These are phyloP conservation scores for Lactarius akahatsu DNA, from an alignment of 768 basidiomycete genomes.

Conservation along the genomic window DNA sequence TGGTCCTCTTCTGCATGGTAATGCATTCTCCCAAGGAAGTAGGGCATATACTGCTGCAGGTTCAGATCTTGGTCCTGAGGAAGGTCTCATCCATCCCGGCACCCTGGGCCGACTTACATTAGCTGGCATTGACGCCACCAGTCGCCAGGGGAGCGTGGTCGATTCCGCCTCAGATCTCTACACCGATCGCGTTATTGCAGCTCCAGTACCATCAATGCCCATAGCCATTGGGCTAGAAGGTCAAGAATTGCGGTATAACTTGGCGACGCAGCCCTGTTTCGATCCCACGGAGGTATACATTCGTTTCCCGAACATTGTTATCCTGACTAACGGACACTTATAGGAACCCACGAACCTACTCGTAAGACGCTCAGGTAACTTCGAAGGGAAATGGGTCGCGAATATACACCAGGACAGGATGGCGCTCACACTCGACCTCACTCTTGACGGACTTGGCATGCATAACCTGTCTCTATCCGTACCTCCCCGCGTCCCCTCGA, in stretches of 20 bases:
- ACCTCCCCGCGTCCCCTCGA: background rate
- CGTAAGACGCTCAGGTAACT: background rate
- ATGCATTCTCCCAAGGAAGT: background rate
- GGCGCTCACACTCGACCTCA: slow-evolving; percentile 21
- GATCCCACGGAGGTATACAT: background rate
- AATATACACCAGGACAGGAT: slow-evolving; percentile 2
- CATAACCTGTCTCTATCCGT: slow-evolving; percentile 9
- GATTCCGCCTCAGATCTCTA: slow-evolving; percentile 13
- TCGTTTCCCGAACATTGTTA: background rate
- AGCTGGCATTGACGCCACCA: background rate
- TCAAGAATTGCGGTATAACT: background rate
- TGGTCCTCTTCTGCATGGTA: background rate
- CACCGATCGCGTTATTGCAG: background rate
- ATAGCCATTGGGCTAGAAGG: background rate
- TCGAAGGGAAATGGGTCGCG: slow-evolving; percentile 18
- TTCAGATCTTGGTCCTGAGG: background rate
- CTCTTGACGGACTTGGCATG: slow-evolving; percentile 13
- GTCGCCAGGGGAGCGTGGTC: background rate
- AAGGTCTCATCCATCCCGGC: background rate
- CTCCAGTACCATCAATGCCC: slow-evolving; percentile 5
- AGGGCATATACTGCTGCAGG: background rate
- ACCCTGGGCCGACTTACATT: background rate
- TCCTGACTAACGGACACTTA: background rate
- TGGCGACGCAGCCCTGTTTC: background rate
- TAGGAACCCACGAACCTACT: slow-evolving; percentile 5